Conservation (phyloP, 768 basidiomycete species). For the Tricholoma sp. region DNA sequence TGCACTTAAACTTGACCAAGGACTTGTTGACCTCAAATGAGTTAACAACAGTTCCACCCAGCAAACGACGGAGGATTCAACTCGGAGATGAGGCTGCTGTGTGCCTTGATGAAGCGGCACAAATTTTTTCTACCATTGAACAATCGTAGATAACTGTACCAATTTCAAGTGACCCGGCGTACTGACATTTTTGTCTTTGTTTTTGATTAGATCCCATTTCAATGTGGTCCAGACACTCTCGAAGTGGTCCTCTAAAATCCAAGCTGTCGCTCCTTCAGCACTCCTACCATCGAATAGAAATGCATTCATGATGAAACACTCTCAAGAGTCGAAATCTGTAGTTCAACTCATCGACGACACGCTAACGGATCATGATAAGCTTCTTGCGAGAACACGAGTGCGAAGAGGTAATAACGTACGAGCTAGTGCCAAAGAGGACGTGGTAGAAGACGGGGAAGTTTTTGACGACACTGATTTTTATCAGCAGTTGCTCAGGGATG, state of each 20-base stretch:
- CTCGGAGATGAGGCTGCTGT: conserved; percentile 22
- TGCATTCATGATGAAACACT: conserved; percentile 55
- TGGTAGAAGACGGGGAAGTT: conserved; percentile 39
- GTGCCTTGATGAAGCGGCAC: conserved; percentile 39
- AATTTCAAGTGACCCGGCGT: neutral
- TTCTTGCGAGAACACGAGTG: conserved; percentile 60
- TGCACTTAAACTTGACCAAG: conserved; percentile 23
- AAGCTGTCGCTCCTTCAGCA: conserved; percentile 81
- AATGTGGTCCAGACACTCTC: conserved; percentile 71
- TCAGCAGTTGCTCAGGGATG: conserved; percentile 83
- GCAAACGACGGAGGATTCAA: conserved; percentile 51
- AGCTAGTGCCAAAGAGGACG: conserved; percentile 25
- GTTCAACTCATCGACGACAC: conserved; percentile 77
- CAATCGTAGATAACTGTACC: conserved; percentile 36
- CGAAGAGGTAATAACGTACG: conserved; percentile 45
- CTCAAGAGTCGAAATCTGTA: conserved; percentile 55
- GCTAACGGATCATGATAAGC: conserved; percentile 49
- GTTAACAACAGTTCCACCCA: conserved; percentile 40
- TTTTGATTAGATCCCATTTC: conserved; percentile 47
- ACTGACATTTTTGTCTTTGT: neutral
- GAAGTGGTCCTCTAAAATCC: conserved; percentile 97
- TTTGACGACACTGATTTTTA: conserved; percentile 95
- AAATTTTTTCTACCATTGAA: conserved; percentile 42
- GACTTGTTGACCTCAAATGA: conserved; percentile 44
- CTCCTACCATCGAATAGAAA: conserved; percentile 68